These are phyloP conservation scores for Termitomyces sp. DNA, from an alignment of 768 basidiomycete genomes.

Conservation along the genomic window DNA sequence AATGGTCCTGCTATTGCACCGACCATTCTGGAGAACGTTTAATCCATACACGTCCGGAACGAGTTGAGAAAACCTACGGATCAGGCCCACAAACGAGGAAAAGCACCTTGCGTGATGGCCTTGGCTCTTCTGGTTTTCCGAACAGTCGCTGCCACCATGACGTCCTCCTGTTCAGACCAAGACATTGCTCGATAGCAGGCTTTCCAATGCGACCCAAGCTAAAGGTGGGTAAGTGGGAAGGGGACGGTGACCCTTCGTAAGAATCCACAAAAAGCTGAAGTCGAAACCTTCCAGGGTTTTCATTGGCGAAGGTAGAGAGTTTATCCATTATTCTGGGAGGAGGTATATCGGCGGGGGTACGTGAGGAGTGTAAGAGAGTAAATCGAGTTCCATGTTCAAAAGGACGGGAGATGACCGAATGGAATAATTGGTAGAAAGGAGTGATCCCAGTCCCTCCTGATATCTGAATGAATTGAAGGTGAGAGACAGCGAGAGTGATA, in stretches of 20 bases:
- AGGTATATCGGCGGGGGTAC: conserved; percentile 58
- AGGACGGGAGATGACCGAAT: conserved; percentile 42
- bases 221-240: conserved; percentile 21
- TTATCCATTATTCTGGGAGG: conserved; percentile 58
- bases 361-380: conserved; percentile 72
- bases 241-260: conserved; percentile 21
- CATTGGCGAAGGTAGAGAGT: conserved; percentile 41
- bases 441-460: conserved; percentile 88
- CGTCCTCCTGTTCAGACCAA: conserved; percentile 22
- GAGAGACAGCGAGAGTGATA: background rate
- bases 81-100: conserved; percentile 87
- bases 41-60: background rate
- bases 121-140: conserved; percentile 13
- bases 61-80: conserved; percentile 42
- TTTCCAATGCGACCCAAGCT: conserved; percentile 54
- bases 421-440: conserved; percentile 78
- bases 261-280: conserved; percentile 64
- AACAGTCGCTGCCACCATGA: conserved; percentile 37
- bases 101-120: conserved; percentile 38
- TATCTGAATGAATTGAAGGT: conserved; percentile 49
- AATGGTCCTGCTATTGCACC: conserved; percentile 70
- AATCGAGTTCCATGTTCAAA: conserved; percentile 44
- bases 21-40: conserved; percentile 57
- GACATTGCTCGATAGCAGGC: conserved; percentile 38
- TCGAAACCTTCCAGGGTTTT: conserved; percentile 52